A percentile compares a stretch with the other conserved stretches of the same genome.
These are phyloP conservation scores for Gossypium arboreum DNA, from an alignment of 345 rosid species.

Conservation along the genomic window DNA sequence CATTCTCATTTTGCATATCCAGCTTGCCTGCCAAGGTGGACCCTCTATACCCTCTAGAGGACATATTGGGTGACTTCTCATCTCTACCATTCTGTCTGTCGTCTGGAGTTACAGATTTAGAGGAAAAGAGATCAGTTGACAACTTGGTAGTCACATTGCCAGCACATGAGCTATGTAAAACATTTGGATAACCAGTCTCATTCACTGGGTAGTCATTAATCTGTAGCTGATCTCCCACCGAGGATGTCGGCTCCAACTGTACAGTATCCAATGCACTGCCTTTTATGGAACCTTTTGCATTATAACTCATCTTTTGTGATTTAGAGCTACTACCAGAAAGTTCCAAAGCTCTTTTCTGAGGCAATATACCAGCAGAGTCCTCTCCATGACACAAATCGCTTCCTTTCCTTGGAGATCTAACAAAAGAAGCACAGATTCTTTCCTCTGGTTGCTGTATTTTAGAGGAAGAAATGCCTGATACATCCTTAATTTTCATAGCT, in stretches of 20 bases:
- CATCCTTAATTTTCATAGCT: slow-evolving; percentile 16
- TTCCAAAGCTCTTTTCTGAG: slow-evolving; percentile 34
- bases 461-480: slow-evolving; percentile 25
- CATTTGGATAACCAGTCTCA: slow-evolving; percentile 17
- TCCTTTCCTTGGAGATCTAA: slow-evolving; percentile 28
- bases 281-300: slow-evolving; percentile 24
- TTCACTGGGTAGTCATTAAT: slow-evolving; percentile 15
- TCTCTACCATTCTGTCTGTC: slow-evolving; percentile 8
- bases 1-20: slow-evolving; percentile 13
- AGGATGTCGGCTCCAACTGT: slow-evolving; percentile 20
- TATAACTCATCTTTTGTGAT: slow-evolving; percentile 30
- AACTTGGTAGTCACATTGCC: slow-evolving; percentile 24
- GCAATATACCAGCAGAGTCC: slow-evolving; percentile 29
- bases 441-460: slow-evolving; percentile 26
- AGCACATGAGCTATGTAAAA: slow-evolving; percentile 22
- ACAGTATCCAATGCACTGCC: slow-evolving; percentile 29
- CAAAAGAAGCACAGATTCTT: slow-evolving; percentile 19
- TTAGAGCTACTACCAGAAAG: slow-evolving; percentile 27
- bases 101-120: slow-evolving; percentile 16
- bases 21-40: slow-evolving; percentile 9
- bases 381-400: slow-evolving; percentile 25
- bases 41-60: slow-evolving; percentile 12
- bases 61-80: slow-evolving; percentile 16
- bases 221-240: neutral
- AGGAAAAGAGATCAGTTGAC: slow-evolving; percentile 20